Conservation (phyloP, 2,329 filamentous ascomycete genomes). For the Epichloe baconii region DNA sequence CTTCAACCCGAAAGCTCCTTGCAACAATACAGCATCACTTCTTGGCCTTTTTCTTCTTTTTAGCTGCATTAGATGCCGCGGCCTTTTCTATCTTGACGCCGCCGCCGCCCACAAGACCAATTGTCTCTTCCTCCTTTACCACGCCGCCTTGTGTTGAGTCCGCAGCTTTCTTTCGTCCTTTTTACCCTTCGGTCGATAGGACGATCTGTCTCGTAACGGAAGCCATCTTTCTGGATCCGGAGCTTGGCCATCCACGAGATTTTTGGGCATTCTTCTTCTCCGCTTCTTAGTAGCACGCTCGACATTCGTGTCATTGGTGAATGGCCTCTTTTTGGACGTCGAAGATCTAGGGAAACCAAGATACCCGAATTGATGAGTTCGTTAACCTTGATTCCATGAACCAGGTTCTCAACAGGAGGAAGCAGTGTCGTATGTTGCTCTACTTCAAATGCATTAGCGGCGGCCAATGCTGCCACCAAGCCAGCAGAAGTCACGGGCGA, state of each 20-base stretch:
- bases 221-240: constrained; percentile 89
- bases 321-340: constrained; percentile 34
- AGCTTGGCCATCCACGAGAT: constrained; percentile 63
- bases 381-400: constrained; percentile 45
- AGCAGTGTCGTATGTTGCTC: constrained; percentile 42
- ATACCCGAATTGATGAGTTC: constrained; percentile 56
- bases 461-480: constrained; percentile 70
- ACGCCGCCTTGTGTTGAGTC: constrained; percentile 77
- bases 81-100: constrained; percentile 54
- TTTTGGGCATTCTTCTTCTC: constrained; percentile 54
- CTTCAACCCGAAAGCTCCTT: not conserved
- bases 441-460: constrained; percentile 42
- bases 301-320: constrained; percentile 20
- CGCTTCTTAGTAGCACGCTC: constrained; percentile 39
- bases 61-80: constrained; percentile 24
- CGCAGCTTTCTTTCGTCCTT: constrained; percentile 70
- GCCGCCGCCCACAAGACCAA: constrained; percentile 49
- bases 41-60: constrained; percentile 41
- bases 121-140: constrained; percentile 58
- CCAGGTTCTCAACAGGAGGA: constrained; percentile 48
- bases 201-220: constrained; percentile 76
- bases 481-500: constrained; percentile 67
- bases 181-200: constrained; percentile 80
- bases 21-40: constrained; percentile 23
- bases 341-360: constrained; percentile 24